Conservation (phyloP, 192 early-diverging fungal genomes). For the Obelidium mucronatum region DNA sequence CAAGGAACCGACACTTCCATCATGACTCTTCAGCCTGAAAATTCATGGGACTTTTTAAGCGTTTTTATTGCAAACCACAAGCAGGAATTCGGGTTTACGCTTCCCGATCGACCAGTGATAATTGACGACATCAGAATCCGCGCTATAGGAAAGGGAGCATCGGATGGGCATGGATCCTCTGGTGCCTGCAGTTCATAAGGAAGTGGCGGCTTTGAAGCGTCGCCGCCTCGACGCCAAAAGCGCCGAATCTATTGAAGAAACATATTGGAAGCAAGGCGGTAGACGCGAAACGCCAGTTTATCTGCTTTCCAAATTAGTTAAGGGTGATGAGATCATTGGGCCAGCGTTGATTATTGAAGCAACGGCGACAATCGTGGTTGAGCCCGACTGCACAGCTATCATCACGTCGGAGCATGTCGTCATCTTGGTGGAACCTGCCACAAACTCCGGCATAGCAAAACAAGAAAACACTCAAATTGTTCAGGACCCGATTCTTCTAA, state of each 20-base stretch:
- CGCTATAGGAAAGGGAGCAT: slow-evolving; percentile 69
- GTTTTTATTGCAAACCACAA: slow-evolving; percentile 80
- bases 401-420: slow-evolving; percentile 72
- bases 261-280: slow-evolving; percentile 78
- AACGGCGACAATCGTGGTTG: slow-evolving; percentile 88
- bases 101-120: slow-evolving; percentile 80
- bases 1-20: slow-evolving; percentile 88
- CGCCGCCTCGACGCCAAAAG: not conserved
- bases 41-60: slow-evolving; percentile 68
- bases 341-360: slow-evolving; percentile 92
- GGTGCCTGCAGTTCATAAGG: slow-evolving; percentile 54
- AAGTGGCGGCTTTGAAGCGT: slow-evolving; percentile 46
- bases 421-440: slow-evolving; percentile 27
- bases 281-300: slow-evolving; percentile 77
- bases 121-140: slow-evolving; percentile 95
- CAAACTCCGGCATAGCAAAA: slow-evolving; percentile 35
- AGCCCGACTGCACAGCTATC: slow-evolving; percentile 77
- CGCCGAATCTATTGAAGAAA: slow-evolving; percentile 28
- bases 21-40: slow-evolving; percentile 80
- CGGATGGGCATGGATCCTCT: slow-evolving; percentile 15
- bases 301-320: slow-evolving; percentile 62
- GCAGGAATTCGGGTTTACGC: slow-evolving; percentile 95
- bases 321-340: slow-evolving; percentile 77
- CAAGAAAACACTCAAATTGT: slow-evolving; percentile 58
- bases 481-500: slow-evolving; percentile 86